Base-by-base conservation (phyloP, 2,329 filamentous ascomycete species). In the Aspergillus sojae region DNA sequence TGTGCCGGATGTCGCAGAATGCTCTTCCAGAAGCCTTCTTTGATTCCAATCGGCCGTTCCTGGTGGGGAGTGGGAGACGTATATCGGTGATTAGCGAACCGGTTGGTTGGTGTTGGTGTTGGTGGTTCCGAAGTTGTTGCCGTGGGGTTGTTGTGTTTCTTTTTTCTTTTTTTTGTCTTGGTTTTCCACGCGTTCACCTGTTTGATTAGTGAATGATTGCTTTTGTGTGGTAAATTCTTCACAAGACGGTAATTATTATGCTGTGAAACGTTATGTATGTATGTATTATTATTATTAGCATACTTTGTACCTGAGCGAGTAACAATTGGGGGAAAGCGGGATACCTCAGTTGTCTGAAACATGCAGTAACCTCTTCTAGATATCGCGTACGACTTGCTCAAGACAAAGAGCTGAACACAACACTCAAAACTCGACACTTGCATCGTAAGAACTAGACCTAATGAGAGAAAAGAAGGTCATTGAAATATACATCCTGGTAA, bases 21-120 rank as follows among this genome's bases (percentile, higher is more conserved):
- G 23, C 28, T 26, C 58, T 67, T 66, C 62, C 57, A 65, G 65
- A 67, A 67, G 65, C 56, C 36, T 66, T 66, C 61, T 60, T 50
- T 53, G 32, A 23, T 57, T 41, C 57, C 43, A 60, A 64, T 62
- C 58, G 28, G 30, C 19, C 36, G 50, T 48, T 50, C 21, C 32
- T 21, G 28, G 53, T 36, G 53, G 53, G 45, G 52, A 21, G 39
- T 41, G 39, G 48, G n/a, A 16, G 32, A 36, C 21, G 62, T n/a
- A 55, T 30, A 58, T 52, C 43, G 30, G 21, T 36, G 32, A 46
- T 23, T 26, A 54, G 30, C 46, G 36, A 41, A 41, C 43, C 19
- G 11, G 46, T 36, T 57, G 60, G 36, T 21, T 57, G 60, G 55
- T 21, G 41, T 23, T 50, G 41, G 36, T 39, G 5, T 21, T 54